Percentiles rank a stretch among this genome's conserved stretches.
Conservation (phyloP, 2,329 filamentous ascomycete species). For the Exophiala xenobiotica region DNA sequence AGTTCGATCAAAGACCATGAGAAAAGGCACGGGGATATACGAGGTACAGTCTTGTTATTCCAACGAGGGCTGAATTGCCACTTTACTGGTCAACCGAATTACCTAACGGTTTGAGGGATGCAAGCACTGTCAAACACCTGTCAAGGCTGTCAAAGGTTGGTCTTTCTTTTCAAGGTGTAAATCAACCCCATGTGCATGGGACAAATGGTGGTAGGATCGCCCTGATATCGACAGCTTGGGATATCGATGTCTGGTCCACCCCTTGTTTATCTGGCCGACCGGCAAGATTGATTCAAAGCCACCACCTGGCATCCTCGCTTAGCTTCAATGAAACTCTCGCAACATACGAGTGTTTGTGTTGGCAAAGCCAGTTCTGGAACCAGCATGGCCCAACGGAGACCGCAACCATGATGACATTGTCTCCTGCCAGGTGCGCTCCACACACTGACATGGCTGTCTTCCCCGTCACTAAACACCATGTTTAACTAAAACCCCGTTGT, state of each 20-base stretch:
- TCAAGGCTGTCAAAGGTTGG: too few relatives aligned
- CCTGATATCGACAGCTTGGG: background rate
- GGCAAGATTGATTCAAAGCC: background rate
- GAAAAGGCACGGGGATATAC: too few relatives aligned
- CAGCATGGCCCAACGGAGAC: too few relatives aligned
- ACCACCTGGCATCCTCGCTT: background rate
- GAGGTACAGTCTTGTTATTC: too few relatives aligned
- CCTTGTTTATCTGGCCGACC: background rate
- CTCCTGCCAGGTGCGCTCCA: background rate
- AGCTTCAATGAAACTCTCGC: background rate
- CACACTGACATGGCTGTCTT: background rate
- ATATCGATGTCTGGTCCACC: background rate
- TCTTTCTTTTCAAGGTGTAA: too few relatives aligned
- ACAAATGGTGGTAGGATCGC: background rate
- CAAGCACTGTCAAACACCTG: too few relatives aligned
- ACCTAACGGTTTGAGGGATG: too few relatives aligned
- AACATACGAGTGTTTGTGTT: background rate
- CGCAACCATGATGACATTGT: background rate
- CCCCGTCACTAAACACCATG: background rate
- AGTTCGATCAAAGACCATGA: background rate
- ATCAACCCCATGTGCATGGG: too few relatives aligned
- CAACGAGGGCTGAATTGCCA: too few relatives aligned
- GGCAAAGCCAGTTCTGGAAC: background rate
- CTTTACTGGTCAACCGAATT: too few relatives aligned
- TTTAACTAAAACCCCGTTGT: background rate